These are phyloP conservation scores for Eucalyptus sp. DNA, from an alignment of 345 rosid genomes.

Conservation along the genomic window DNA sequence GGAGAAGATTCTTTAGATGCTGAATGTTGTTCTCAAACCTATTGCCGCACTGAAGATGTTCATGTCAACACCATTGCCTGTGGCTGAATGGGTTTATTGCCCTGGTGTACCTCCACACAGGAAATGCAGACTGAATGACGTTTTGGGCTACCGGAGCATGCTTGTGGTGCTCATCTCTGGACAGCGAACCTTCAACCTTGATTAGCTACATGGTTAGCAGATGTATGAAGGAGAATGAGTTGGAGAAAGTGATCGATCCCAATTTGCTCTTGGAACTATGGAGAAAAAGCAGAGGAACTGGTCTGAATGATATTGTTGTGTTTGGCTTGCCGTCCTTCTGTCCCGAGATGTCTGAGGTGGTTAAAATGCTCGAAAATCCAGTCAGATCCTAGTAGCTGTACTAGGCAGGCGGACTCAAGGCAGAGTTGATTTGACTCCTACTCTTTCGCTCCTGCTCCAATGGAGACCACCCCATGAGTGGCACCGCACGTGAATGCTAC, in stretches of 20 bases:
- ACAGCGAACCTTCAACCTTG: background rate
- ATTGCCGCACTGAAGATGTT: background rate
- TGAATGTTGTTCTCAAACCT: background rate
- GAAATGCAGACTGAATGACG: background rate
- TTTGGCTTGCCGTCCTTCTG: background rate
- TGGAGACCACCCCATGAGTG: no score
- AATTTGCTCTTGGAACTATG: background rate
- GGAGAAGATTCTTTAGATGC: background rate
- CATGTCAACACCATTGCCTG: background rate
- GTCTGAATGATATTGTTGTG: background rate
- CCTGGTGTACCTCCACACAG: fast-evolving
- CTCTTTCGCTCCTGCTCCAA: no score
- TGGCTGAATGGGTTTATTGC: background rate
- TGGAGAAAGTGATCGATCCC: background rate
- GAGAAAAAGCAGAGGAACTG: background rate
- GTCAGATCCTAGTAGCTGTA: background rate
- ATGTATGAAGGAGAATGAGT: background rate
- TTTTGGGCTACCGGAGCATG: background rate
- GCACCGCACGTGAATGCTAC: background rate
- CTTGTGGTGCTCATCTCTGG: background rate
- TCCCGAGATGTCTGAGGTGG: background rate
- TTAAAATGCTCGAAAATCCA: background rate
- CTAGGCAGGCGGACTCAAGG: no score
- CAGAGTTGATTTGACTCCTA: no score
- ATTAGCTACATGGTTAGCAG: background rate